Conservation (phyloP, 2,329 filamentous ascomycete genomes). For the Penicillium italicum region DNA sequence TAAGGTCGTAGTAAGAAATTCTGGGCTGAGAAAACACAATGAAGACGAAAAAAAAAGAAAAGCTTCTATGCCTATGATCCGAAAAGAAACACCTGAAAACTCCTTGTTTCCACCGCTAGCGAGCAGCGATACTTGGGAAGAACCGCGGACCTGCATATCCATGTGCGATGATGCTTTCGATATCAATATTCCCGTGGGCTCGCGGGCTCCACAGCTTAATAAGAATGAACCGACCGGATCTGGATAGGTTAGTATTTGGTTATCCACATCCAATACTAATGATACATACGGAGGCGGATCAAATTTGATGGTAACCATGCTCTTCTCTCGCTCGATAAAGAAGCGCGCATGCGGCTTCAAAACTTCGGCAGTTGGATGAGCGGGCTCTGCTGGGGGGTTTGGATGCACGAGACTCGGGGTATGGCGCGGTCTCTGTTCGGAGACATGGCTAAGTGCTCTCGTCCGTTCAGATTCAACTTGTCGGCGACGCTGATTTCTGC, state of each 20-base stretch:
- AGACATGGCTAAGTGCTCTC: constrained; percentile 14
- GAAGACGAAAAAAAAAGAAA: background rate
- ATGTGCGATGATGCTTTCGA: constrained; percentile 77
- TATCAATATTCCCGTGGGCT: constrained; percentile 76
- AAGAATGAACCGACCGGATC: constrained; percentile 75
- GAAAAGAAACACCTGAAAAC: background rate
- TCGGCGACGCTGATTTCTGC: constrained; percentile 24
- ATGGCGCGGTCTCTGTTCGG: constrained; percentile 21
- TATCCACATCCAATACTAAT: background rate
- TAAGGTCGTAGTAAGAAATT: background rate
- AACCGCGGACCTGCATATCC: constrained; percentile 84
- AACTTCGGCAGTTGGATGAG: constrained; percentile 41
- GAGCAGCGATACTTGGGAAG: constrained; percentile 57
- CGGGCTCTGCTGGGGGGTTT: constrained; percentile 13
- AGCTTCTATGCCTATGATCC: background rate
- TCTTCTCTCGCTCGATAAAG: constrained; percentile 76
- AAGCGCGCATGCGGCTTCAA: constrained; percentile 76
- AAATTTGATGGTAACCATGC: constrained; percentile 81
- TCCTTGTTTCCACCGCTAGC: background rate
- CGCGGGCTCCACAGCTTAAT: constrained; percentile 86
- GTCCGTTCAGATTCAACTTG: constrained; percentile 25
- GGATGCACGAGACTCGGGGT: constrained; percentile 30
- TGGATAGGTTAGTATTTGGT: constrained; percentile 24
- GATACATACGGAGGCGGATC: constrained; percentile 41
- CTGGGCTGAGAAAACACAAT: background rate